Conservation (phyloP, 768 basidiomycete genomes). For the Hygrophorus russula region DNA sequence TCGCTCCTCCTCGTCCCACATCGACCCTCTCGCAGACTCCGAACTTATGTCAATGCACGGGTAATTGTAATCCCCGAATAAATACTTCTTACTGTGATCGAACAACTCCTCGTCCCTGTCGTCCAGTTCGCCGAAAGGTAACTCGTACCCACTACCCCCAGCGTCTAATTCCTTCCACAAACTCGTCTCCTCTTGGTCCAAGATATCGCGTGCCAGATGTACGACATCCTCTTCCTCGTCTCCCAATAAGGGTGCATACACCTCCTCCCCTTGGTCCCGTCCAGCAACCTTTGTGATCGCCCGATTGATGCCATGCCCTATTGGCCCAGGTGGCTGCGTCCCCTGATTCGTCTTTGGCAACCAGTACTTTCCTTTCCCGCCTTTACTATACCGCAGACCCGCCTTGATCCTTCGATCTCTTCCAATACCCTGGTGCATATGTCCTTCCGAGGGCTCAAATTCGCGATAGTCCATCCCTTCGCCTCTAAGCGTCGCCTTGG, state of each 20-base stretch:
- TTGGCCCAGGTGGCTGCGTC: constrained; percentile 24
- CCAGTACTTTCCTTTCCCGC: constrained; percentile 96
- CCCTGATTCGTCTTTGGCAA: constrained; percentile 54
- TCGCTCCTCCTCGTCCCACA: constrained; percentile 83
- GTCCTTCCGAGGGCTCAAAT: constrained; percentile 92
- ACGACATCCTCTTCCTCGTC: constrained; percentile 53
- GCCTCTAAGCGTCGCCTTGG: constrained; percentile 70
- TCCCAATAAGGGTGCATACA: constrained; percentile 65
- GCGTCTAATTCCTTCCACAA: constrained; percentile 23
- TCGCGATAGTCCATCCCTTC: constrained; percentile 92
- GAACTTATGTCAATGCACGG: constrained; percentile 83
- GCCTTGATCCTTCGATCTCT: constrained; percentile 83
- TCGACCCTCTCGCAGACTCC: constrained; percentile 48
- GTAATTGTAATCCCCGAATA: constrained; percentile 89
- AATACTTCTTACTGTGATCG: constrained; percentile 59
- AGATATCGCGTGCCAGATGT: constrained; percentile 50
- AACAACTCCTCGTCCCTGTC: constrained; percentile 70
- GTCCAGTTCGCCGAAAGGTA: constrained; percentile 62
- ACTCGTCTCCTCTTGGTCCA: constrained; percentile 27
- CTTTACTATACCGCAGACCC: constrained; percentile 81
- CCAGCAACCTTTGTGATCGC: constrained; percentile 20
- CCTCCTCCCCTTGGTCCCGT: constrained; percentile 40
- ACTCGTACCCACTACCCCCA: constrained; percentile 38
- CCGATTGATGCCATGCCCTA: constrained; percentile 28
- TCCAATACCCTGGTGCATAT: constrained; percentile 82